Conservation (phyloP, 2,329 filamentous ascomycete genomes). For the Akanthomyces muscarius region DNA sequence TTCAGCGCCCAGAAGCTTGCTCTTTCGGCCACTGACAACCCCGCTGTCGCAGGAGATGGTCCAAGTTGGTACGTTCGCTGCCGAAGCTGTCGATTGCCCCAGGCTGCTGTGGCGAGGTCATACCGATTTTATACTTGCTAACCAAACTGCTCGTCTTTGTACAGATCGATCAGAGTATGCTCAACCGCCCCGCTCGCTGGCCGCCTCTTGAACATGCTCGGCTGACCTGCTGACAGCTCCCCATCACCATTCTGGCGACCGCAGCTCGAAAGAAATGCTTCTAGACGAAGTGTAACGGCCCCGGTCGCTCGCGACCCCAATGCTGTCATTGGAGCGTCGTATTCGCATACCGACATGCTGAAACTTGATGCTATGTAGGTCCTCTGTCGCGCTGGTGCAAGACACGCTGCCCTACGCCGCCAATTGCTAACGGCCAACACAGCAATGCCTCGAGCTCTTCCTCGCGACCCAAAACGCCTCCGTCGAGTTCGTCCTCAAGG, state of each 20-base stretch:
- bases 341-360: conserved; percentile 92
- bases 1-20: conserved; percentile 19
- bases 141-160: conserved; percentile 23
- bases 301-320: conserved; percentile 53
- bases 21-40: conserved; percentile 32
- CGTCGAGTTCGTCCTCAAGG: conserved; percentile 54
- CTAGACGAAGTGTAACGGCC: conserved; percentile 45
- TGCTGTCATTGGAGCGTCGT: conserved; percentile 87
- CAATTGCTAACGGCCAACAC: conserved; percentile 20
- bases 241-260: conserved; percentile 84
- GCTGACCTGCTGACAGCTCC: conserved; percentile 52
- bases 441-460: conserved; percentile 58
- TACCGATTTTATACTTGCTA: conserved; percentile 20
- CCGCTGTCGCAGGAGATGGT: conserved; percentile 83
- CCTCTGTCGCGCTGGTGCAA: neutral
- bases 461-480: conserved; percentile 72
- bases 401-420: neutral
- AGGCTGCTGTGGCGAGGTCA: neutral
- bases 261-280: conserved; percentile 49
- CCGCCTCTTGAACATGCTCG: conserved; percentile 12
- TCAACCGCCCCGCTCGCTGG: conserved; percentile 17
- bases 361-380: conserved; percentile 78
- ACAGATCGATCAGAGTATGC: conserved; percentile 62
- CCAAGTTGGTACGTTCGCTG: conserved; percentile 77
- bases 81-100: neutral